Evolutionary conservation across 371 early-diverging fungal genomes (phyloP), one percentile per base, ranked within the genome.

Genomic region (Lichtheimia ramosa): DNA sequence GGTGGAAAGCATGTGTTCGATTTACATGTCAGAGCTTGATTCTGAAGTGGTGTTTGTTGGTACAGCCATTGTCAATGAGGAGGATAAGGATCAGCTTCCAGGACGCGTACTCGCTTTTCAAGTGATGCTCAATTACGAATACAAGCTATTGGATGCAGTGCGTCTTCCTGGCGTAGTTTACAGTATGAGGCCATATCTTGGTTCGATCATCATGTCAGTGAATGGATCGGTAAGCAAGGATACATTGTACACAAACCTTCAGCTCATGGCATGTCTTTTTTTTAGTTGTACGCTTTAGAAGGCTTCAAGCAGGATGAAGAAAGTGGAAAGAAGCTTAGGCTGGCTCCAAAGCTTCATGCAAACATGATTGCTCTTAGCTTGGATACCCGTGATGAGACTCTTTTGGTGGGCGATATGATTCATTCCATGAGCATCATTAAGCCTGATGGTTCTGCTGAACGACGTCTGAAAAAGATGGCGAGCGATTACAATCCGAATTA

Each of bases 371-470:
- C 83, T 1, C 59, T 92, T 12, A 67, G 71, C 5, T 50, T 94
- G 48, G 84, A 90, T 13, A 77, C 79, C 0, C 69, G 68, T 10
- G 93, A 89, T 14, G 87, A 93, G 59, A 78, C 80, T 39, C 64
- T 96, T 25, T 68, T 90, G 0, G 91, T 95, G 3, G 96, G 93
- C n/a, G 98, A 97, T 69, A 48, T 96, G 59, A 87, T 96, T 81
- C 83, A 87, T 42, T 93, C 94, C 0, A 83, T 91, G 18, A 74
- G 89, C 1, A 56, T 94, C 14, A 69, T 92, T 51, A 61, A 54
- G 34, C 61, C 68, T 23, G 85, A 80, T 58, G 74, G 80, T 18
- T 62, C 73, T 13, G 54, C 62, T 12, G 64, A 69, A 12, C 55
- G 40, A 20, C 70, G 68, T 18, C 61, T 92, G 39, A 73, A 72